phyloP scores from a whole-genome alignment of 2,329 filamentous ascomycete genomes.

The Apiospora phragmitis region DNA sequence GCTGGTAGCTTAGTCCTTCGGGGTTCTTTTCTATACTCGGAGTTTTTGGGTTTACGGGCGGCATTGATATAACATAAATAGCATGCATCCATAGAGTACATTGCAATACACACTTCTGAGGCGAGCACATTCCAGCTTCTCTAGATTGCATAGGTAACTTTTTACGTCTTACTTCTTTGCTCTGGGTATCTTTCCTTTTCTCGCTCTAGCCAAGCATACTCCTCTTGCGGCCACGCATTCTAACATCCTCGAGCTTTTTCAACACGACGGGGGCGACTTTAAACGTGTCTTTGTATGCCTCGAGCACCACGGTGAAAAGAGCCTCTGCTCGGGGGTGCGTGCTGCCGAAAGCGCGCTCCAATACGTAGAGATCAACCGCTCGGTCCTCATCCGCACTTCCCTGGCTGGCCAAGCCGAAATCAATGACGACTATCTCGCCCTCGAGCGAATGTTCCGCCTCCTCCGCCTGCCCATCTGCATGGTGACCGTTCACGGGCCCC shows the following conservation, averaged over 20 bases:
- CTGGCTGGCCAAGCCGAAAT: slow-evolving; percentile 87
- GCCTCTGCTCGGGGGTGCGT: slow-evolving; percentile 86
- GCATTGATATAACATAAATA: slow-evolving; percentile 11
- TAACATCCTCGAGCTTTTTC: slow-evolving; percentile 84
- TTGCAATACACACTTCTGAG: slow-evolving; percentile 8
- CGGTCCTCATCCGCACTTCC: slow-evolving; percentile 85
- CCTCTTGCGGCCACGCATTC: slow-evolving; percentile 91
- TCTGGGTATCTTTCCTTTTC: not conserved
- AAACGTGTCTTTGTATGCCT: slow-evolving; percentile 72
- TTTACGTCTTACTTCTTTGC: not conserved
- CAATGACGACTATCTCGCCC: slow-evolving; percentile 86
- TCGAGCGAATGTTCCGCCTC: slow-evolving; percentile 40
- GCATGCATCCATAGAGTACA: slow-evolving; percentile 16
- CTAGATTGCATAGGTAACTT: not conserved
- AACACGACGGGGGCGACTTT: slow-evolving; percentile 75
- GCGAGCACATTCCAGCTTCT: slow-evolving; percentile 10
- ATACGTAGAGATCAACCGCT: slow-evolving; percentile 92
- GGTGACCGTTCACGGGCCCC: slow-evolving; percentile 18
- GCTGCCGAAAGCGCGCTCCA: slow-evolving; percentile 91
- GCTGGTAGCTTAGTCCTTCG: slow-evolving; percentile 41
- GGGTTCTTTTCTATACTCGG: slow-evolving; percentile 6
- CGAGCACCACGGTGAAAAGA: slow-evolving; percentile 72
- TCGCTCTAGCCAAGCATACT: slow-evolving; percentile 83
- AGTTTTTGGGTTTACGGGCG: not conserved
- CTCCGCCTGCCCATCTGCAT: slow-evolving; percentile 21